phyloP scores from a whole-genome alignment of 345 rosid genomes.

The Pelargonium nanum region DNA sequence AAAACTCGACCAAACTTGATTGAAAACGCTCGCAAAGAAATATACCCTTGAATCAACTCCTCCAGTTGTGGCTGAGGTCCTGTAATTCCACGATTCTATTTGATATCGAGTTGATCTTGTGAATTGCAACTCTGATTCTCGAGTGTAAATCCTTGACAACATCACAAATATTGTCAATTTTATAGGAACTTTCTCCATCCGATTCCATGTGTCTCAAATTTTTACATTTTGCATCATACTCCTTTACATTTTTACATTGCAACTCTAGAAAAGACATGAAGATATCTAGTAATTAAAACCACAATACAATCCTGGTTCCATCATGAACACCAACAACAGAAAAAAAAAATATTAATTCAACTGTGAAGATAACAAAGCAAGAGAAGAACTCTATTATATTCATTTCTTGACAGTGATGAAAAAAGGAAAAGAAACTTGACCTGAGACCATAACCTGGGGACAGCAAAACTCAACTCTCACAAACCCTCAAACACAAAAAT shows the following conservation, averaged over 20 bases:
- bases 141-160: conserved; percentile 86
- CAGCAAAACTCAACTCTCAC: not conserved
- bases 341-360: too few relatives aligned
- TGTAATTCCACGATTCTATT: conserved; percentile 81
- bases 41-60: conserved; percentile 86
- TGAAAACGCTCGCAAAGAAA: conserved; percentile 30
- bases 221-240: conserved; percentile 58
- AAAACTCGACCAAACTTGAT: conserved; percentile 56
- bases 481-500: not conserved
- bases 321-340: not conserved
- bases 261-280: not conserved
- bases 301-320: not conserved
- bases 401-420: not conserved
- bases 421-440: not conserved
- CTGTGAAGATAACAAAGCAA: not conserved
- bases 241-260: conserved; percentile 40
- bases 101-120: conserved; percentile 80
- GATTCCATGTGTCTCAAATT: conserved; percentile 64
- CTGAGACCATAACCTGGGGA: not conserved
- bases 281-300: not conserved
- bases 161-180: conserved; percentile 78
- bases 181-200: conserved; percentile 35
- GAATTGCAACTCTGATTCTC: conserved; percentile 87
- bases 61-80: conserved; percentile 96
- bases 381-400: not conserved